Evolutionary conservation across 495 filamentous ascomycete species (phyloP).

Genomic region (Halenospora varia): DNA sequence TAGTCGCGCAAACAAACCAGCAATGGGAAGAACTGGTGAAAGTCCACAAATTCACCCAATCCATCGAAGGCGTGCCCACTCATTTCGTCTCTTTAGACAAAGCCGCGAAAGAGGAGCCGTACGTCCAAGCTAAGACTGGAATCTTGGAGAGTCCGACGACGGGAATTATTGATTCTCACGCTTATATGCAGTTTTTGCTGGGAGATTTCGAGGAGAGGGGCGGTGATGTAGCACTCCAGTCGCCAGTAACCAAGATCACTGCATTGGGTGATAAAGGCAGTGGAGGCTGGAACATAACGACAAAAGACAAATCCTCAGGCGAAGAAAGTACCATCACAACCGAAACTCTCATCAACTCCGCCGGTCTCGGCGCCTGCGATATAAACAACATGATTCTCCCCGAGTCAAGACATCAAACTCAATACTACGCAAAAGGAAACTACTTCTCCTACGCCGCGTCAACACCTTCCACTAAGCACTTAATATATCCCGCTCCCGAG

Average conservation of each 20-base stretch:
- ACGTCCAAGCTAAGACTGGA: constrained; percentile 62
- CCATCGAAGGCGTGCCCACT: constrained; percentile 64
- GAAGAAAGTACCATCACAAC: constrained; percentile 59
- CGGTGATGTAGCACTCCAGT: constrained; percentile 66
- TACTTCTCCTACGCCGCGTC: constrained; percentile 83
- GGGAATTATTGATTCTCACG: constrained; percentile 87
- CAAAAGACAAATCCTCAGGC: constrained; percentile 38
- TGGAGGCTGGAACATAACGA: constrained; percentile 38
- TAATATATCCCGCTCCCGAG: constrained; percentile 82
- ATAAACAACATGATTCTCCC: constrained; percentile 84
- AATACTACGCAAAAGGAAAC: constrained; percentile 89
- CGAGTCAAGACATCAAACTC: constrained; percentile 41
- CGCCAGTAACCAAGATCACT: constrained; percentile 55
- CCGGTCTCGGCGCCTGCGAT: constrained; percentile 70
- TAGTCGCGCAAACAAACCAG: constrained; percentile 75
- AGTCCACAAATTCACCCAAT: constrained; percentile 61
- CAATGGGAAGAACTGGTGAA: constrained; percentile 64
- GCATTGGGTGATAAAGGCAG: constrained; percentile 58
- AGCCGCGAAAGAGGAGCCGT: constrained; percentile 63
- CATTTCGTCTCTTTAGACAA: constrained; percentile 60
- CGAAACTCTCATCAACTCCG: constrained; percentile 78
- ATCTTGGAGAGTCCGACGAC: constrained; percentile 80
- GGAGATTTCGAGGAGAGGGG: constrained; percentile 71
- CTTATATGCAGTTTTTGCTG: constrained; percentile 74
- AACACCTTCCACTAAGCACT: constrained; percentile 60